A percentile compares a stretch with the other conserved stretches of the same genome.
phyloP scores from a whole-genome alignment of 257 asterid species.

The Solanum sparsipilum region DNA sequence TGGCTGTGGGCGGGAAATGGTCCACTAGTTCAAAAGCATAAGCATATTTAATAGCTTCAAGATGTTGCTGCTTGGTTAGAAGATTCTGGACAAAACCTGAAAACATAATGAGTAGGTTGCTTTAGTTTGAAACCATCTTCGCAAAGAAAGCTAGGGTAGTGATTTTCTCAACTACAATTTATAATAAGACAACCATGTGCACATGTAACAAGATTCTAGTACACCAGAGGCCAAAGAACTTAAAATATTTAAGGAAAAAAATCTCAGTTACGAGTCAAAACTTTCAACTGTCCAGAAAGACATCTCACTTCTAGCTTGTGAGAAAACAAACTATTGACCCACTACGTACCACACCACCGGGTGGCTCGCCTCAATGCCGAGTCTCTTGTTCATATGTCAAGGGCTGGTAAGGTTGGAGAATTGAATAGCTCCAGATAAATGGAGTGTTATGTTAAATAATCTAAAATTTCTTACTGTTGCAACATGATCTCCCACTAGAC shows the following conservation, averaged over 20 bases:
- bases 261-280: background rate
- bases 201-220: background rate
- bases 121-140: background rate
- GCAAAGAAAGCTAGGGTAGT: background rate
- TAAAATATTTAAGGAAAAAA: background rate
- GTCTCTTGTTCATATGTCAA: no score
- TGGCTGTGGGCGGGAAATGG: constrained; percentile 6
- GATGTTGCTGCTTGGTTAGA: background rate
- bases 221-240: background rate
- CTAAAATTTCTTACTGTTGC: background rate
- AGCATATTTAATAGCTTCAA: constrained; percentile 5
- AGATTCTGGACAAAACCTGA: constrained; percentile 10
- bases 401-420: background rate
- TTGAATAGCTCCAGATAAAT: background rate
- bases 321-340: background rate
- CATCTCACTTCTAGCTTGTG: background rate
- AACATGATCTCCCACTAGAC: background rate
- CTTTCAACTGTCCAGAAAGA: background rate
- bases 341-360: no score
- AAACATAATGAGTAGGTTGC: background rate
- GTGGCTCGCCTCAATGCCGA: no score
- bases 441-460: background rate
- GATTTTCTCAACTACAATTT: background rate
- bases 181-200: background rate
- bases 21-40: constrained; percentile 13